Evolutionary conservation across 1,139 yeast species (phyloP), one percentile per base, ranked within the genome.

Genomic region (Saccharomyces pastorianus): DNA sequence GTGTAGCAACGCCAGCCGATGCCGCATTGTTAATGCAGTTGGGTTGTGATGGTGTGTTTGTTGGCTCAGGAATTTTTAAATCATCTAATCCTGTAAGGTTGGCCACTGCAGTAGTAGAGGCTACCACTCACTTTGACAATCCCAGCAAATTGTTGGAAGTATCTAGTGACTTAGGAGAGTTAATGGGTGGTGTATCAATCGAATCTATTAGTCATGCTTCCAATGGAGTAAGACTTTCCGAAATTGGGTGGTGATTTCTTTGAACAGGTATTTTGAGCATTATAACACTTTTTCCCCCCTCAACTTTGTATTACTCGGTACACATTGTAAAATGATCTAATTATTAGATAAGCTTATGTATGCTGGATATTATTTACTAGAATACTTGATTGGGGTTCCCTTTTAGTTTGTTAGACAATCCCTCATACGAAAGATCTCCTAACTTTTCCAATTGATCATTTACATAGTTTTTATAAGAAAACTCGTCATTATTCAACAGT

Each of bases 31-130:
- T 89, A 72, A 87, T 88, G 95, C 91, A 87, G 71, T 76, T 87
- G 64, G 96, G 96, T n/a, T 85, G 90, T 69, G 95, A 88, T 67
- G 96, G 96, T 60, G 90, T 88, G 44, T 88, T 88, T 67, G 96
- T 88, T 46, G 96, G 96, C n/a, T 84, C 90, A 7, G 96, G 96
- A 49, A 88, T 88, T 61, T 88, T 88, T 80, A 83, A 84, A 70
- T 61, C 68, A 2, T 58, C 66, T 13, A 80, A 87, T 71, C 95
- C 95, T 2, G 88, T 79, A 65, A 79, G 80, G 69, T 77, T 88
- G 64, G 96, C 96, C 48, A 79, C 75, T 64, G 90, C 95, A 27
- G 84, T 88, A 69, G 96, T 88, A 52, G 83, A 85, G 67, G 90
- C 95, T 26, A 89, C 88, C 41, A 85, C 93, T 47, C 82, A 85